Evolutionary conservation across 257 asterid genomes (phyloP).

Genomic region (Penstemon barbatus): DNA sequence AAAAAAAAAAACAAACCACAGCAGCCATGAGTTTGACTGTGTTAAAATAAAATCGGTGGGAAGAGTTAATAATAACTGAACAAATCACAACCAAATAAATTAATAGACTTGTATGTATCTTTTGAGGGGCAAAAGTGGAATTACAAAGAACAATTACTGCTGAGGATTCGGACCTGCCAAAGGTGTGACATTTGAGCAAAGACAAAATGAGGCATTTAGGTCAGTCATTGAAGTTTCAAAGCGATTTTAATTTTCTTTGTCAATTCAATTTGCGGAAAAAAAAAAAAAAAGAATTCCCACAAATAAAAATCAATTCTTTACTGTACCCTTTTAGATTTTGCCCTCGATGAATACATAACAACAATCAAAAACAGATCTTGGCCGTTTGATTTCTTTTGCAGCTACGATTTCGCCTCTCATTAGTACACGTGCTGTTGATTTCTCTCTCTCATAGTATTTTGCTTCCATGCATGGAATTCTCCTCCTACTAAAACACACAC

Average conservation of each 20-base stretch:
- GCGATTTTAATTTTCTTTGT: too few relatives aligned
- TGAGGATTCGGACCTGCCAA: conserved; percentile 43
- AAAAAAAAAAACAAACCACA: not conserved
- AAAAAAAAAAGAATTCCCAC: too few relatives aligned
- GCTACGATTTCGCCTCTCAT: not conserved
- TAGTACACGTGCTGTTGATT: conserved; percentile 48
- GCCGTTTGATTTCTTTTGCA: conserved; percentile 6
- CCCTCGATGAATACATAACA: too few relatives aligned
- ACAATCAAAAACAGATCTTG: too few relatives aligned
- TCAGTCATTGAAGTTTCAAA: conserved; percentile 14
- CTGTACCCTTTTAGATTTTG: too few relatives aligned
- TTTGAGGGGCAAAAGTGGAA: conserved; percentile 28
- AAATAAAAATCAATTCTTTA: too few relatives aligned
- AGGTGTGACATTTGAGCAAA: conserved; percentile 31
- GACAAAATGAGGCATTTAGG: conserved; percentile 24
- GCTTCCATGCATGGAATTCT: conserved; percentile 72
- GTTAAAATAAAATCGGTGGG: too few relatives aligned
- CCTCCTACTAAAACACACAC: conserved; percentile 36
- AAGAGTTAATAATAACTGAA: too few relatives aligned
- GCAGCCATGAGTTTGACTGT: not conserved
- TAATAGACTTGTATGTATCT: not conserved
- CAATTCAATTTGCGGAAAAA: too few relatives aligned
- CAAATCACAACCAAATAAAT: too few relatives aligned
- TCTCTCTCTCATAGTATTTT: conserved; percentile 41
- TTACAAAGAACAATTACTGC: conserved; percentile 34